Evolutionary conservation across 2,329 filamentous ascomycete genomes (phyloP).

Genomic region (Pseudocercospora fuligena): DNA sequence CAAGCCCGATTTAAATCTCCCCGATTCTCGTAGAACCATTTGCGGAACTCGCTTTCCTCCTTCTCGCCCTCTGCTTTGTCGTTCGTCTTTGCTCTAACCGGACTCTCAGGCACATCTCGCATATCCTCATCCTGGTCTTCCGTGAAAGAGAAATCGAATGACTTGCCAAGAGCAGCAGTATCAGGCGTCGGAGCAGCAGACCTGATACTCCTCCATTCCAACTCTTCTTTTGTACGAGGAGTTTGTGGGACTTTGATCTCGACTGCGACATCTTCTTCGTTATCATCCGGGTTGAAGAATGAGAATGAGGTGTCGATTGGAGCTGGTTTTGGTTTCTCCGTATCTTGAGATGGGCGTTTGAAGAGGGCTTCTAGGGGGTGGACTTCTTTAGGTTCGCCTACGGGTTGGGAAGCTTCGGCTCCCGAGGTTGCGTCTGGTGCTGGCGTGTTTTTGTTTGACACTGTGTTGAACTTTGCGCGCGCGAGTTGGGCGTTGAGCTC

Average conservation of each 20-base stretch:
- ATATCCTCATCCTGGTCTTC: constrained; percentile 46
- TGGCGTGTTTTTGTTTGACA: constrained; percentile 25
- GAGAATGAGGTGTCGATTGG: constrained; percentile 68
- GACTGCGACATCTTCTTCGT: constrained; percentile 49
- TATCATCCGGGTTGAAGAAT: constrained; percentile 66
- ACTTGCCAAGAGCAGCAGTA: constrained; percentile 76
- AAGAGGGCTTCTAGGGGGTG: constrained; percentile 93
- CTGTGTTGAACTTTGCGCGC: constrained; percentile 27
- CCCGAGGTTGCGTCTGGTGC: not conserved
- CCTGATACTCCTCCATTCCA: constrained; percentile 74
- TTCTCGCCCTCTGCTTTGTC: constrained; percentile 16
- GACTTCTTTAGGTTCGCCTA: constrained; percentile 50
- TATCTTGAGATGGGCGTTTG: constrained; percentile 64
- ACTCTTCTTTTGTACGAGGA: constrained; percentile 79
- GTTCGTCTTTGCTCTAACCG: constrained; percentile 7
- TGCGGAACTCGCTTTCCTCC: constrained; percentile 62
- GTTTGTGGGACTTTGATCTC: constrained; percentile 66
- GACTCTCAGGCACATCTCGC: constrained; percentile 25
- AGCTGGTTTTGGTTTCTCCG: constrained; percentile 46
- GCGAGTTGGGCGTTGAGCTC: constrained; percentile 25
- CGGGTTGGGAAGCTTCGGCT: constrained; percentile 16
- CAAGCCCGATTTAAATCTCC: constrained; percentile 55
- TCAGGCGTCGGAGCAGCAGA: constrained; percentile 95
- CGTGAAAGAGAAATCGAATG: constrained; percentile 56
- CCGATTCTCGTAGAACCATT: constrained; percentile 64